These are phyloP conservation scores for Crithidia brevicula DNA, from an alignment of 208 protist species.

Conservation along the genomic window DNA sequence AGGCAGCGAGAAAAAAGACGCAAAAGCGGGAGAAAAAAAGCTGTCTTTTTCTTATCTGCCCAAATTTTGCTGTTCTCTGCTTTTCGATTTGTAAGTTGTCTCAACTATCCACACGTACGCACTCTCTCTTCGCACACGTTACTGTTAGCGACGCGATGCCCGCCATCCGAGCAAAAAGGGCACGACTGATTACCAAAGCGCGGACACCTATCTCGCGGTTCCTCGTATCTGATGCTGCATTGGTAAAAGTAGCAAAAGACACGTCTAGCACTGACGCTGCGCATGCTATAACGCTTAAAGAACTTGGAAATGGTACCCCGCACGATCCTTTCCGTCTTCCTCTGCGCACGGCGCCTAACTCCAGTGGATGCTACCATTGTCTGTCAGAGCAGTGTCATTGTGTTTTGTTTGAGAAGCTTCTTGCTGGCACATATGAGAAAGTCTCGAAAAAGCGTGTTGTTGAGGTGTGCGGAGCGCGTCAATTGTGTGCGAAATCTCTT, in stretches of 20 bases:
- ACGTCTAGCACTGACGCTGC: slow-evolving; percentile 20
- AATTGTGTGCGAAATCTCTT: slow-evolving; percentile 88
- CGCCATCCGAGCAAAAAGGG: slow-evolving; percentile 26
- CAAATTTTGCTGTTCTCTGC: too few species aligned
- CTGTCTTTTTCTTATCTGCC: too few species aligned
- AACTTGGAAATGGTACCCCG: slow-evolving; percentile 53
- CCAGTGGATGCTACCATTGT: slow-evolving; percentile 74
- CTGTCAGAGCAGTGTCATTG: slow-evolving; percentile 50
- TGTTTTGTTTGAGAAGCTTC: slow-evolving; percentile 45
- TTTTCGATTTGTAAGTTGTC: too few species aligned
- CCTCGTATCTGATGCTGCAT: slow-evolving; percentile 39
- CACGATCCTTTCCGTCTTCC: slow-evolving; percentile 61
- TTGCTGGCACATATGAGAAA: slow-evolving; percentile 50
- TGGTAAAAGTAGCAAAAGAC: slow-evolving; percentile 26
- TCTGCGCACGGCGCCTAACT: slow-evolving; percentile 53
- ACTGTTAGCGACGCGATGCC: slow-evolving; percentile 18
- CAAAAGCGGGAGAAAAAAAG: too few species aligned
- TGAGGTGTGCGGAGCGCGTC: slow-evolving; percentile 66
- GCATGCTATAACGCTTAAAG: slow-evolving; percentile 9
- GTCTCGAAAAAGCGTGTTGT: slow-evolving; percentile 65
- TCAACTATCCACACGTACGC: too few species aligned
- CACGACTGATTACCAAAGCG: not conserved
- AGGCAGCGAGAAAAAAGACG: too few species aligned
- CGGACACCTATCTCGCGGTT: slow-evolving; percentile 39
- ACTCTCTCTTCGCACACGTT: not conserved